Base-by-base conservation (phyloP, 148 eudicot species). In the Heliamphora exappendiculata region DNA sequence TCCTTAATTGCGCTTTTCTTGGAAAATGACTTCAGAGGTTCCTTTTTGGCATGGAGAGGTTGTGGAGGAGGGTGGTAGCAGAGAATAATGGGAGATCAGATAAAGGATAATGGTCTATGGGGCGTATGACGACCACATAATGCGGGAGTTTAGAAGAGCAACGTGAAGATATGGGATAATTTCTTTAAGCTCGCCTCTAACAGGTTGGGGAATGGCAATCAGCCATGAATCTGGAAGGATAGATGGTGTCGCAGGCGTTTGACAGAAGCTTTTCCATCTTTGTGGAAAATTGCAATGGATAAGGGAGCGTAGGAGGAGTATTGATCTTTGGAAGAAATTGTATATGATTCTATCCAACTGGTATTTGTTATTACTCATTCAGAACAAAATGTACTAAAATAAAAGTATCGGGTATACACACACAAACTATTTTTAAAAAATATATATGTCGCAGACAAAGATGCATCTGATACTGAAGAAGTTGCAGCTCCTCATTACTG, bases 121-220 rank as follows among this genome's bases (percentile, higher is more conserved):
- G 39, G 5, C 67, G n/a, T 16, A 17, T 31, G 29, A 5, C n/a
- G 33, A 62, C 67, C 67, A 28, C 17, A 16, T 1, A 3, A 39
- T 31, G 39, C 29, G 20, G 63, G 63, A 58, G 67, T 62, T 62
- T 19, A 62, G 33, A 62, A 62, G 67, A 62, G 39, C 67, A 62
- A 29, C 39, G 0, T 39, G 11, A 33, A 62, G 67, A 17, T 28
- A 28, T 58, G 11, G 34, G 28, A 26, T 58, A 29, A 22, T 55
- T 55, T 20, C 54, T 49, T 12, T 49, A 55, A 33, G 67, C 22
- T 62, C 41, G 33, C 41, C 41, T 33, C 67, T 33, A 33, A 1
- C 8, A 62, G 22, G 41, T 9, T 33, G 39, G 39, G 67, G n/a
- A 60, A 60, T 60, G 20, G 66, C 66, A 7, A 13, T 5, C 66